Evolutionary conservation across 768 basidiomycete genomes (phyloP).

Genomic region (Pleurotus citrinopileatus): DNA sequence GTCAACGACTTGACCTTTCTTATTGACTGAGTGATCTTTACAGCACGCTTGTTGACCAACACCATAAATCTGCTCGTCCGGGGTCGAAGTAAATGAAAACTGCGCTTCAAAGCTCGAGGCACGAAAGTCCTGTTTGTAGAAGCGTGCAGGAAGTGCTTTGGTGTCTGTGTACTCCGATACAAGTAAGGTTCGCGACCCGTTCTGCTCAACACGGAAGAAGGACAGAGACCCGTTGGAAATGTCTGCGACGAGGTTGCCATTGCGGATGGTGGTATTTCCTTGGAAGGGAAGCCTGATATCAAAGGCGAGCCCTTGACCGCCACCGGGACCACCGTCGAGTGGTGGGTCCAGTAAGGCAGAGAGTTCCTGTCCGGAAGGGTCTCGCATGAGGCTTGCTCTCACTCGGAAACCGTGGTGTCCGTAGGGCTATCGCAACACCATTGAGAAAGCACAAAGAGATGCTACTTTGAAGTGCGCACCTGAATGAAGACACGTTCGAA

Average conservation of each 20-base stretch:
- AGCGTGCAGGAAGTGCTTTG: conserved; percentile 26
- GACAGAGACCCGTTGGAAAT: conserved; percentile 23
- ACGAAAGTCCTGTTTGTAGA: conserved; percentile 29
- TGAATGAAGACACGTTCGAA: conserved; percentile 33
- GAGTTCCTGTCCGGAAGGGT: conserved; percentile 30
- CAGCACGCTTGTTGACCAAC: conserved; percentile 35
- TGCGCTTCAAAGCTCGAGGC: conserved; percentile 27
- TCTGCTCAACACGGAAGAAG: conserved; percentile 27
- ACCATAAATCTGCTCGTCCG: conserved; percentile 33
- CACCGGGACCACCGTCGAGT: conserved; percentile 30
- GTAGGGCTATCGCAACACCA: conserved; percentile 23
- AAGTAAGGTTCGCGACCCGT: conserved; percentile 24
- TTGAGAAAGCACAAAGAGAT: background rate
- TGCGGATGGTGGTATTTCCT: conserved; percentile 27
- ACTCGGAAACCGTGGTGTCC: conserved; percentile 33
- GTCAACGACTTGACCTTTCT: conserved; percentile 35
- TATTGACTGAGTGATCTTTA: conserved; percentile 32
- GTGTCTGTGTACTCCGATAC: conserved; percentile 28
- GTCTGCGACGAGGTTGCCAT: conserved; percentile 29
- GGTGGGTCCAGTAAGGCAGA: conserved; percentile 35
- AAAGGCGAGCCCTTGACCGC: conserved; percentile 24
- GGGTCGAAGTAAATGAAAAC: conserved; percentile 28
- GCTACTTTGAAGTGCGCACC: too few relatives aligned
- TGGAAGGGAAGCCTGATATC: conserved; percentile 25
- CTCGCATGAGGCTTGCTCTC: conserved; percentile 30